Conservation (phyloP, 108 stramenopile genomes). For the Cyclotella sp. region DNA sequence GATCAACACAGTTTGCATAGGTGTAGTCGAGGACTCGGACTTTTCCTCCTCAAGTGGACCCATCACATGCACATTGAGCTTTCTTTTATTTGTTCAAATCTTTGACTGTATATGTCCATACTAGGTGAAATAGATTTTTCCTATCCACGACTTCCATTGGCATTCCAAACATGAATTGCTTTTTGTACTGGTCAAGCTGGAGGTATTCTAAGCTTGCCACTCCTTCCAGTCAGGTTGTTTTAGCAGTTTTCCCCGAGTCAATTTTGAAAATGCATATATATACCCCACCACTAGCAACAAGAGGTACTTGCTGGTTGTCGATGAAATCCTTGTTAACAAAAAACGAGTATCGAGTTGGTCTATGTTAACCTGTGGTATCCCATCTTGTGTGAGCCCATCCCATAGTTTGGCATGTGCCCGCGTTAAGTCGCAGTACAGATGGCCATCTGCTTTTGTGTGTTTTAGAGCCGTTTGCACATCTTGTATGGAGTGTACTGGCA, state of each 20-base stretch:
- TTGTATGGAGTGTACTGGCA: neutral
- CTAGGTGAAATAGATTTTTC: neutral
- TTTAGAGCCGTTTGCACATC: neutral
- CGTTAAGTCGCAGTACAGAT: neutral
- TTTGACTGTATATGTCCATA: conserved; percentile 4
- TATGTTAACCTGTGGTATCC: neutral
- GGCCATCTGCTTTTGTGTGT: neutral
- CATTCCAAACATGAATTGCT: neutral
- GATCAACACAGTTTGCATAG: conserved; percentile 21
- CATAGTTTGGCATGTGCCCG: neutral
- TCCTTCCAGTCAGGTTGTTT: neutral
- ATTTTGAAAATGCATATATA: neutral
- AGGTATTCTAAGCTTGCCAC: conserved; percentile 1
- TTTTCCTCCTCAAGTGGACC: neutral
- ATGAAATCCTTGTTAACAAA: neutral
- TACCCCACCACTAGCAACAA: neutral
- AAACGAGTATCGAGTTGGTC: neutral
- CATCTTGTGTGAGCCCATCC: neutral
- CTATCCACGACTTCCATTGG: neutral
- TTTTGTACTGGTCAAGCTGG: neutral
- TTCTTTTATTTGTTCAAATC: neutral
- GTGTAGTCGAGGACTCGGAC: conserved; percentile 12
- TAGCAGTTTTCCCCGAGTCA: neutral
- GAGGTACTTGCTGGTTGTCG: neutral
- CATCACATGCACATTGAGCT: conserved; percentile 2